Conservation (phyloP, 768 basidiomycete species). For the Kwoniella sp. region DNA sequence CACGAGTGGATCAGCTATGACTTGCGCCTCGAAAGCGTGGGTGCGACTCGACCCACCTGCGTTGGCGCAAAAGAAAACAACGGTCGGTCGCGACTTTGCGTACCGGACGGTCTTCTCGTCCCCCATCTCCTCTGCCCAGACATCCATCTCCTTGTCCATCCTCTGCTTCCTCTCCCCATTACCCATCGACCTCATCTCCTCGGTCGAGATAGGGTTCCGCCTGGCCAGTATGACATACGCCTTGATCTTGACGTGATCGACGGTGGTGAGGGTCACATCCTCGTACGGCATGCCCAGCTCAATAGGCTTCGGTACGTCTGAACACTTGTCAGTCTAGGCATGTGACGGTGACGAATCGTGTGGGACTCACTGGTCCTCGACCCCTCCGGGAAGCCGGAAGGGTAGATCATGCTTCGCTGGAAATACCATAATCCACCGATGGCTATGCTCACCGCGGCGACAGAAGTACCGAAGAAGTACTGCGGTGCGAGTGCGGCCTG, state of each 20-base stretch:
- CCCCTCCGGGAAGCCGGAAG: constrained; percentile 72
- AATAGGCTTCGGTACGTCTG: constrained; percentile 68
- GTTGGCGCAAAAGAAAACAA: constrained; percentile 83
- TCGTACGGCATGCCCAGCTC: constrained; percentile 71
- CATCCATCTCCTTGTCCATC: constrained; percentile 35
- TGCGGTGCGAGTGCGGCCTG: no score
- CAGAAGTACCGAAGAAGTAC: constrained; percentile 31
- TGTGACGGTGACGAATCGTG: background rate
- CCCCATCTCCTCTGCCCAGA: constrained; percentile 49
- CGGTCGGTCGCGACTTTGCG: constrained; percentile 62
- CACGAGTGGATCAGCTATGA: background rate
- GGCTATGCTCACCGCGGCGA: constrained; percentile 13
- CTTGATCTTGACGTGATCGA: constrained; percentile 67
- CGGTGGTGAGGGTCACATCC: constrained; percentile 65
- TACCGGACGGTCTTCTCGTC: constrained; percentile 53
- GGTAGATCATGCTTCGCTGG: constrained; percentile 86
- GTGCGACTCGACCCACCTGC: constrained; percentile 51
- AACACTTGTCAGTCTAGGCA: constrained; percentile 1
- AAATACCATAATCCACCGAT: constrained; percentile 69
- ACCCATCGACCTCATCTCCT: constrained; percentile 19
- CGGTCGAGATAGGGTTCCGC: constrained; percentile 53
- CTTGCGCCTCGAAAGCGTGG: background rate
- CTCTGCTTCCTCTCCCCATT: constrained; percentile 42
- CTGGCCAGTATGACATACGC: constrained; percentile 72
- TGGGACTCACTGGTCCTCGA: constrained; percentile 63